Conservation (phyloP, 495 filamentous ascomycete genomes). For the Diplogelasinospora grovesii region DNA sequence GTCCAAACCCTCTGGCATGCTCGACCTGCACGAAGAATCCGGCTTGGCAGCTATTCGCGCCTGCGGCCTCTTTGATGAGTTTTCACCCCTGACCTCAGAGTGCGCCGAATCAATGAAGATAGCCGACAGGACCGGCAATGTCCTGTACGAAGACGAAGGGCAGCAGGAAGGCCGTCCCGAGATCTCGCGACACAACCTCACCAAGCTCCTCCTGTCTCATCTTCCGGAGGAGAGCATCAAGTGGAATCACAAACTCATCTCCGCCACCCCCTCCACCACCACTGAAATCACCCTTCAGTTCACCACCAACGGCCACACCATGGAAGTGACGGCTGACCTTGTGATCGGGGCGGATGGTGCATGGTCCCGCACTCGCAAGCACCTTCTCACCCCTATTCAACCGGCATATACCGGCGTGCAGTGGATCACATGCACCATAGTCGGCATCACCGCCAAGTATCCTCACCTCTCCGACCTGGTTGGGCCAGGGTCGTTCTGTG, state of each 20-base stretch:
- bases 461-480: conserved; percentile 28
- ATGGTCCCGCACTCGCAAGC: conserved; percentile 47
- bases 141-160: conserved; percentile 30
- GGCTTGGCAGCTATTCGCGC: conserved; percentile 39
- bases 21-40: conserved; percentile 42
- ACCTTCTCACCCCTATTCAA: conserved; percentile 38
- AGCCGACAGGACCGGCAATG: conserved; percentile 32
- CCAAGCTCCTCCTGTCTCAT: conserved; percentile 30
- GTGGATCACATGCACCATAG: conserved; percentile 29
- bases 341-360: conserved; percentile 59
- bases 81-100: conserved; percentile 25
- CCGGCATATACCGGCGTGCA: conserved; percentile 43
- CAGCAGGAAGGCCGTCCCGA: conserved; percentile 36
- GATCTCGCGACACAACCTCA: conserved; percentile 38
- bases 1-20: conserved; percentile 34
- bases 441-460: conserved; percentile 26
- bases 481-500: conserved; percentile 41
- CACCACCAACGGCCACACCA: conserved; percentile 17
- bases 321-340: conserved; percentile 47
- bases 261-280: conserved; percentile 7
- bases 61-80: conserved; percentile 40
- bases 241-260: conserved; percentile 38
- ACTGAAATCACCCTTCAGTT: conserved; percentile 30
- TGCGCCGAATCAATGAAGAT: conserved; percentile 31
- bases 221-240: conserved; percentile 35